phyloP scores from a whole-genome alignment of 306 rosid genomes.

The Dicorynia guianensis region DNA sequence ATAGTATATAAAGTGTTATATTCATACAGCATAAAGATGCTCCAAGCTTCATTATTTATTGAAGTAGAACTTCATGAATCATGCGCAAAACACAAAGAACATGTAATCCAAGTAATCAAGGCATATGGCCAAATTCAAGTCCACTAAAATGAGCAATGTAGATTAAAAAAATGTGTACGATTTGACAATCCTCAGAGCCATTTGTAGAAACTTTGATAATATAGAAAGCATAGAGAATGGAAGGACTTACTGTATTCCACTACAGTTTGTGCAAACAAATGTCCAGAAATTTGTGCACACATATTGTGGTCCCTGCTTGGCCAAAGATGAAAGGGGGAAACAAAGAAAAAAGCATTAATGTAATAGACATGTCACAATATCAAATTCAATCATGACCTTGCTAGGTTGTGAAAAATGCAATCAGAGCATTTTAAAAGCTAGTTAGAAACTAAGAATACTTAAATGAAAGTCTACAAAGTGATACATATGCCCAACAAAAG shows the following conservation, averaged over 20 bases:
- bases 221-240: slow-evolving; percentile 22
- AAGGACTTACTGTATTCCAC: slow-evolving; percentile 98
- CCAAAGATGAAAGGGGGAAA: not conserved
- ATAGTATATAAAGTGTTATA: not conserved
- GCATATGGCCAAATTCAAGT: slow-evolving; percentile 29
- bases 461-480: slow-evolving; percentile 26
- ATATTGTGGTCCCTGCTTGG: slow-evolving; percentile 94
- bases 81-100: slow-evolving; percentile 21
- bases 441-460: slow-evolving; percentile 25
- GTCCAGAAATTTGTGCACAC: slow-evolving; percentile 99
- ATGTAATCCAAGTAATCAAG: slow-evolving; percentile 12
- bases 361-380: slow-evolving; percentile 22
- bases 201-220: slow-evolving; percentile 11
- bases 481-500: slow-evolving; percentile 6
- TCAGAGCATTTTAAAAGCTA: slow-evolving; percentile 27
- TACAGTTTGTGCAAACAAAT: slow-evolving; percentile 91
- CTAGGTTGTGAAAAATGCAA: slow-evolving; percentile 20
- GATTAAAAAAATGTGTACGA: slow-evolving; percentile 14
- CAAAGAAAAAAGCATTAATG: slow-evolving; percentile 36
- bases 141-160: slow-evolving; percentile 16
- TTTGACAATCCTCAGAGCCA: slow-evolving; percentile 11
- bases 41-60: not conserved
- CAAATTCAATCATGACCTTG: slow-evolving; percentile 36
- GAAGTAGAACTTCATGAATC: slow-evolving; percentile 8
- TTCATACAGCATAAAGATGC: slow-evolving; percentile 1